Percentiles rank a stretch among this genome's conserved stretches.
Conservation (phyloP, 257 asterid genomes). For the Solanum chmielewskii region DNA sequence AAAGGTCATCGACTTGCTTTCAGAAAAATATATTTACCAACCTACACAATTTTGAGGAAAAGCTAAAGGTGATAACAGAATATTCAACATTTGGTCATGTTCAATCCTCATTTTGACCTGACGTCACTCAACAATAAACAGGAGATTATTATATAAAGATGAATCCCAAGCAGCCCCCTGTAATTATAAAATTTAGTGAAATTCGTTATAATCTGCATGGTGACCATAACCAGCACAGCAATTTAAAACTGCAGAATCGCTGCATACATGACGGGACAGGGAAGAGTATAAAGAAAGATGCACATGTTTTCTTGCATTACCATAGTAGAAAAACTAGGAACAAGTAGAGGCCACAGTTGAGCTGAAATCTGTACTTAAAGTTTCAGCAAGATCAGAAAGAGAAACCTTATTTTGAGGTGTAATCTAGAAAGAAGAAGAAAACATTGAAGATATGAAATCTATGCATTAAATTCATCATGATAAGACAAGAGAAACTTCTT, state of each 20-base stretch:
- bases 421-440: neutral
- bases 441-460: neutral
- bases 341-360: neutral
- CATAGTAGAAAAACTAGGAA: neutral
- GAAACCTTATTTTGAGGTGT: neutral
- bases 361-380: neutral
- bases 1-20: neutral
- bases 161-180: neutral
- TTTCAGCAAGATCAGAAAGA: neutral
- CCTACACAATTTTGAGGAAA: neutral
- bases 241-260: neutral
- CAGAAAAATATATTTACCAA: neutral
- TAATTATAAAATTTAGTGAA: neutral
- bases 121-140: neutral
- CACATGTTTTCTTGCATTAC: neutral
- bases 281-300: neutral
- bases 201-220: neutral
- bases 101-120: neutral
- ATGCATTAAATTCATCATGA: neutral
- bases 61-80: neutral
- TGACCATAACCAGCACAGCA: neutral
- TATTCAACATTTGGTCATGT: neutral
- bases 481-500: neutral
- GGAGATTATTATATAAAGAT: neutral
- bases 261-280: neutral